A percentile compares a stretch with the other conserved stretches of the same genome.
Conservation (phyloP, 352 stramenopile species). For the Phytophthora quininea region DNA sequence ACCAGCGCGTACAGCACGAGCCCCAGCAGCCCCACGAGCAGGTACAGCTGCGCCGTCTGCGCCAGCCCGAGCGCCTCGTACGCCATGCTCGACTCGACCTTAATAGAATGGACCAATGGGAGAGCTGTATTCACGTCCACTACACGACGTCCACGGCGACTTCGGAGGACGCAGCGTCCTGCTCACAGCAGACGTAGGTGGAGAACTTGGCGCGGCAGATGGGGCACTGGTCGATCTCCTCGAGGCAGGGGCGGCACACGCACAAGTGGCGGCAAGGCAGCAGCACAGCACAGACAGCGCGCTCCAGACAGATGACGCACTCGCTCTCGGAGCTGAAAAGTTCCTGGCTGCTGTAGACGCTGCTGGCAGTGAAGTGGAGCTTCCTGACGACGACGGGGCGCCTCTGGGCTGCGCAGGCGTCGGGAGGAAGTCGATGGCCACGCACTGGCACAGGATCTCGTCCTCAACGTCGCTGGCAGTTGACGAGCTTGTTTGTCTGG, state of each 20-base stretch:
- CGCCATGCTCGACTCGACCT: constrained; percentile 6
- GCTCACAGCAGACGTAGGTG: constrained; percentile 55
- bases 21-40: constrained; percentile 67
- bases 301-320: constrained; percentile 75
- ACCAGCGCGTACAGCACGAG: constrained; percentile 65
- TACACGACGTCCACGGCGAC: neutral
- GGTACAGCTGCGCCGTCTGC: constrained; percentile 59
- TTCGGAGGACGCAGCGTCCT: neutral
- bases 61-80: constrained; percentile 68
- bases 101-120: constrained; percentile 5
- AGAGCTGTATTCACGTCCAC: constrained; percentile 6
- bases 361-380: constrained; percentile 45
- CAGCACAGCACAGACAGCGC: constrained; percentile 40
- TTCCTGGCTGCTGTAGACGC: constrained; percentile 54
- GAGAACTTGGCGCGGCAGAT: constrained; percentile 70
- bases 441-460: constrained; percentile 49
- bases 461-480: constrained; percentile 18
- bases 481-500: neutral
- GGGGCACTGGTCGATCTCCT: constrained; percentile 76
- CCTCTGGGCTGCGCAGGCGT: constrained; percentile 37
- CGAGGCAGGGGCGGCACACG: constrained; percentile 64
- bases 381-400: constrained; percentile 52
- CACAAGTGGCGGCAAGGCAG: constrained; percentile 73
- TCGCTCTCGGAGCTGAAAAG: constrained; percentile 57
- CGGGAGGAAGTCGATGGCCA: constrained; percentile 67